Percentiles rank a stretch among this genome's conserved stretches.
These are phyloP conservation scores for Annulohypoxylon truncatum DNA, from an alignment of 2,329 filamentous ascomycete species.

Conservation along the genomic window DNA sequence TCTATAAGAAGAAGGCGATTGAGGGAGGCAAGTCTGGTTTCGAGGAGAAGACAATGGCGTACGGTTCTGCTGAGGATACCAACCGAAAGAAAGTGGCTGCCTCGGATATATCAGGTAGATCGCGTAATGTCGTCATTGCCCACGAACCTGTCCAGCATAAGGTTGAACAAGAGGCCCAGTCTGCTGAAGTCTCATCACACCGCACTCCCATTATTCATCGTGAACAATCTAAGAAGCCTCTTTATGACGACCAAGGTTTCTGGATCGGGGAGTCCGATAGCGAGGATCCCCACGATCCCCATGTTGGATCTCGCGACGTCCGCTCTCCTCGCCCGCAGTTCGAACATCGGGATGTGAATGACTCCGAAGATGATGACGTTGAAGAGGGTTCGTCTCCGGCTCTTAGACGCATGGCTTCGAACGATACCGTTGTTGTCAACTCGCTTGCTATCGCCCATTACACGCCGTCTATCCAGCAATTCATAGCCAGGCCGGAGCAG, in stretches of 20 bases:
- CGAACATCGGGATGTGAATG: not conserved
- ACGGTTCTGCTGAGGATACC: not conserved
- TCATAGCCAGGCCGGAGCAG: not conserved
- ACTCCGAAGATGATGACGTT: not conserved
- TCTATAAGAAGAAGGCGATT: not conserved
- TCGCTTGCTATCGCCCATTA: not conserved
- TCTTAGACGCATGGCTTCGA: too few relatives aligned
- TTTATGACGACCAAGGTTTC: not conserved
- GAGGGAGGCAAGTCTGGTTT: not conserved
- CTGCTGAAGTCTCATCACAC: not conserved
- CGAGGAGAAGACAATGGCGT: not conserved
- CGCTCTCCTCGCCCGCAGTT: not conserved
- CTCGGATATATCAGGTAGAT: not conserved
- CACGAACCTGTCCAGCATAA: not conserved
- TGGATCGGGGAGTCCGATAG: not conserved
- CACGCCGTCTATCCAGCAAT: not conserved
- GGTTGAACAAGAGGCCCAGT: not conserved
- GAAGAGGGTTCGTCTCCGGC: not conserved
- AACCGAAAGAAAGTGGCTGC: not conserved
- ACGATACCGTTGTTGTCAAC: not conserved
- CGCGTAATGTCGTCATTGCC: not conserved
- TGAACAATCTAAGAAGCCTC: not conserved
- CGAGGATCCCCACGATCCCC: not conserved
- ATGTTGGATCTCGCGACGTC: not conserved
- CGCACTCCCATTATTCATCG: not conserved